phyloP scores from a whole-genome alignment of 352 stramenopile species.

The Pythium diclinum region DNA sequence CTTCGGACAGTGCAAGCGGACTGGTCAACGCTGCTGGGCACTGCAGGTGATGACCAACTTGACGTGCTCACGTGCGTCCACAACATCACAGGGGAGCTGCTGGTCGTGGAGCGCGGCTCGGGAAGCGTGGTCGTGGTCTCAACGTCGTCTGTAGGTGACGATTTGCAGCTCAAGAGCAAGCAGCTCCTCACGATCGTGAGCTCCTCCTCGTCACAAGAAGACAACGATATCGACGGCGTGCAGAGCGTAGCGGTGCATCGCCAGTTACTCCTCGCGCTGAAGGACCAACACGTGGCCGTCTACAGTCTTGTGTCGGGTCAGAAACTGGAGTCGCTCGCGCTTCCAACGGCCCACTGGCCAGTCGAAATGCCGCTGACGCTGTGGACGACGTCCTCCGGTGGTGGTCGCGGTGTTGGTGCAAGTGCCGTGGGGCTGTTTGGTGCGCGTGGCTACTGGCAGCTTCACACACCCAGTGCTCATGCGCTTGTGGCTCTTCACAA shows the following conservation, averaged over 20 bases:
- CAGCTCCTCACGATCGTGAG: conserved; percentile 2
- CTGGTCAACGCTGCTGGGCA: conserved; percentile 35
- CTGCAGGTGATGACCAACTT: neutral
- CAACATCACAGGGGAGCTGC: conserved; percentile 72
- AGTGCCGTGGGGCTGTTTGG: conserved; percentile 58
- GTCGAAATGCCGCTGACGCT: conserved; percentile 21
- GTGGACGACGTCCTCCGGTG: conserved; percentile 14
- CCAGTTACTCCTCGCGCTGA: conserved; percentile 38
- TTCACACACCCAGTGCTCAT: conserved; percentile 51
- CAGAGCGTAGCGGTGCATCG: conserved; percentile 37
- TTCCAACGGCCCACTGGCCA: conserved; percentile 31
- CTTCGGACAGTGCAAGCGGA: conserved; percentile 36
- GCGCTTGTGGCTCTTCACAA: conserved; percentile 28
- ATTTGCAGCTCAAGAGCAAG: conserved; percentile 8
- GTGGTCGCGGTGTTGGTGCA: conserved; percentile 28
- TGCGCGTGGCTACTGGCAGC: conserved; percentile 58
- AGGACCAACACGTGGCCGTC: conserved; percentile 29
- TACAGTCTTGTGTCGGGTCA: conserved; percentile 58
- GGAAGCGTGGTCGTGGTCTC: conserved; percentile 46
- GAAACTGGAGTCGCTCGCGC: conserved; percentile 31
- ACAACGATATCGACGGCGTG: neutral
- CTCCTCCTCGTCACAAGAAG: neutral
- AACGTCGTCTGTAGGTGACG: neutral
- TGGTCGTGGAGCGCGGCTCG: conserved; percentile 40
- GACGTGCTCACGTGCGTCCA: conserved; percentile 47